These are phyloP conservation scores for Mycena sanguinolenta DNA, from an alignment of 768 basidiomycete species.

Conservation along the genomic window DNA sequence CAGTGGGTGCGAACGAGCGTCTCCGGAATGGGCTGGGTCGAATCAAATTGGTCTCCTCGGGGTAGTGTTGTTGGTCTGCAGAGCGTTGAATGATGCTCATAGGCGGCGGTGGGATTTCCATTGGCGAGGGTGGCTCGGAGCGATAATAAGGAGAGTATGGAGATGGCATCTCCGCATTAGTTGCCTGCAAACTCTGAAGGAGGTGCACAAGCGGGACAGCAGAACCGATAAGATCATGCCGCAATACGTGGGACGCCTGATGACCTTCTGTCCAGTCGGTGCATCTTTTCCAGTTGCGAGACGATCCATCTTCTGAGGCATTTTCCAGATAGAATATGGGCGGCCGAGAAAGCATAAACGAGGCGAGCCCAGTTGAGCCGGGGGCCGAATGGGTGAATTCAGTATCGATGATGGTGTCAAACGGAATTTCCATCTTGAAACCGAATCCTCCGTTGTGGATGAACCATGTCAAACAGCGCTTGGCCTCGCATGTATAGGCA, in stretches of 20 bases:
- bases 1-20: slow-evolving; percentile 24
- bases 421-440: slow-evolving; percentile 90
- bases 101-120: slow-evolving; percentile 58
- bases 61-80: slow-evolving; percentile 43
- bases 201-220: slow-evolving; percentile 71
- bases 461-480: slow-evolving; percentile 82
- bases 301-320: slow-evolving; percentile 47
- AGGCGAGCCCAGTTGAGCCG: slow-evolving; percentile 66
- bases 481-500: slow-evolving; percentile 79
- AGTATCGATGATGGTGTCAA: slow-evolving; percentile 69
- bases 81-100: slow-evolving; percentile 46
- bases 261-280: slow-evolving; percentile 83
- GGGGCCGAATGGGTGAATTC: slow-evolving; percentile 68
- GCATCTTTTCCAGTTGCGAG: slow-evolving; percentile 72
- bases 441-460: slow-evolving; percentile 78
- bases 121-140: slow-evolving; percentile 46
- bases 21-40: slow-evolving; percentile 28
- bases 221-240: slow-evolving; percentile 76
- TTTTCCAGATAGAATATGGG: slow-evolving; percentile 80
- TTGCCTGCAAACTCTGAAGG: slow-evolving; percentile 60
- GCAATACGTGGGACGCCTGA: slow-evolving; percentile 74
- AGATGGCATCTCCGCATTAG: slow-evolving; percentile 48
- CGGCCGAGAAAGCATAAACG: slow-evolving; percentile 74
- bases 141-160: slow-evolving; percentile 54
- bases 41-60: slow-evolving; percentile 33